Evolutionary conservation across 2,329 filamentous ascomycete species (phyloP), one percentile per base, ranked within the genome.

Genomic region (Nemania bipapillata): DNA sequence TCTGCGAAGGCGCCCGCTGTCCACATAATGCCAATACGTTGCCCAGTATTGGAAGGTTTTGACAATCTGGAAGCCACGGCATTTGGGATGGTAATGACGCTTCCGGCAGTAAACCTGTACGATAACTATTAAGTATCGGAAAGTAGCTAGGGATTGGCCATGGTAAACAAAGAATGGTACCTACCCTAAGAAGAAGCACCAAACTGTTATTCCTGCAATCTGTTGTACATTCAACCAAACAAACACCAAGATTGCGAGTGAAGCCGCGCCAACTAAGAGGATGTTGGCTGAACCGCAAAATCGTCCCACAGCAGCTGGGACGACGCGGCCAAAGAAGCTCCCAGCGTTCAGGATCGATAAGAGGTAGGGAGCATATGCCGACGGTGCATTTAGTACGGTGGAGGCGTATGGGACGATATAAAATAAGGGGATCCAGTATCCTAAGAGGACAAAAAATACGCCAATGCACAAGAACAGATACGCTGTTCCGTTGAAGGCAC

Each of bases 351-450:
- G 28, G 8, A 68, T 64, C 20, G 65, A 47, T 5, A 56, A 60
- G 1, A 68, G 12, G 15, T 68, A 24, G 12, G 65, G 55, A 20
- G 65, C 54, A 28, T 50, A 49, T 4, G 24, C 26, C 37, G 47
- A 24, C 7, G 65, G 45, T 7, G 28, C 59, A 22, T 30, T 24
- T 17, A 65, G 60, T 2, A 60, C 59, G 11, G 12, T 42, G 1
- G 65, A 63, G 5, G 65, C 65, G 50, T 54, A 67, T 3, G 65
- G 65, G n/a, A 63, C 65, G n/a, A 67, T 45, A 26, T 67, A 67
- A 42, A 67, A 67, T 2, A 67, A 22, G 22, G 65, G 65, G 4
- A 67, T 37, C 65, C 65, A 67, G 6, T 67, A 67, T 9, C 65
- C 65, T n/a, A 67, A n/a, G 0, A 67, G 53, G 1, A 17, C 37